These are phyloP conservation scores for Wakefieldia striispora DNA, from an alignment of 768 basidiomycete species.

Conservation along the genomic window DNA sequence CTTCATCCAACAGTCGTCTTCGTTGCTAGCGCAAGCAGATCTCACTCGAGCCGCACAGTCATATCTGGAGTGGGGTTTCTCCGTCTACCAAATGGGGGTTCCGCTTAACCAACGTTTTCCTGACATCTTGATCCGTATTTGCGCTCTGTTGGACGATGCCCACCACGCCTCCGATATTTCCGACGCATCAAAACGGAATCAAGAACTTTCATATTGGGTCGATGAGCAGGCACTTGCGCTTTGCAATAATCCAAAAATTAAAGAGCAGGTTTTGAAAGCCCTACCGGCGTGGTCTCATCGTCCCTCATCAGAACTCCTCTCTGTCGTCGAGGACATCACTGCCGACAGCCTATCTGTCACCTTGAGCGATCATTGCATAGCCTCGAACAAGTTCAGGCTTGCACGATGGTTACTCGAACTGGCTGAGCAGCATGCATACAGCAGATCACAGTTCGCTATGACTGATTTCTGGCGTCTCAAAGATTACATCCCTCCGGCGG, in stretches of 20 bases:
- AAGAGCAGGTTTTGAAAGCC: slow-evolving; percentile 48
- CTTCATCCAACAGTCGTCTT: slow-evolving; percentile 63
- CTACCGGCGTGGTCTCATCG: slow-evolving; percentile 76
- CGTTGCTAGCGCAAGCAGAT: slow-evolving; percentile 66
- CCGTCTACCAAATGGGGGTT: slow-evolving; percentile 41
- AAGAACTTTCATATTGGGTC: slow-evolving; percentile 60
- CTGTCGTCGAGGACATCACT: slow-evolving; percentile 45
- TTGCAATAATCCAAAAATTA: slow-evolving; percentile 36
- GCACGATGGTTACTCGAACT: slow-evolving; percentile 62
- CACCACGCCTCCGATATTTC: slow-evolving; percentile 32
- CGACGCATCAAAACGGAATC: slow-evolving; percentile 36
- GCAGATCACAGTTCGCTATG: slow-evolving; percentile 46
- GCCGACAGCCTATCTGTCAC: slow-evolving; percentile 48
- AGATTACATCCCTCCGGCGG: slow-evolving; percentile 59
- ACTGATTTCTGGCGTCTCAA: slow-evolving; percentile 85
- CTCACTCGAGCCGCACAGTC: slow-evolving; percentile 69
- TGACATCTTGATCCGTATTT: slow-evolving; percentile 68
- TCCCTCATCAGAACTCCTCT: slow-evolving; percentile 46
- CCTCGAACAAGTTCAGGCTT: slow-evolving; percentile 74
- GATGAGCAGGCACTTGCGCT: slow-evolving; percentile 52
- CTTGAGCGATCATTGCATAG: slow-evolving; percentile 57
- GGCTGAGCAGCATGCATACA: slow-evolving; percentile 38
- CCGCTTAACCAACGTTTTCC: slow-evolving; percentile 53
- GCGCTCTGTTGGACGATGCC: slow-evolving; percentile 58
- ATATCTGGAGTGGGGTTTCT: slow-evolving; percentile 75